Percentiles rank a stretch among this genome's conserved stretches.
Evolutionary conservation across 2,329 filamentous ascomycete species (phyloP).

Genomic region (Cercospora canescens): DNA sequence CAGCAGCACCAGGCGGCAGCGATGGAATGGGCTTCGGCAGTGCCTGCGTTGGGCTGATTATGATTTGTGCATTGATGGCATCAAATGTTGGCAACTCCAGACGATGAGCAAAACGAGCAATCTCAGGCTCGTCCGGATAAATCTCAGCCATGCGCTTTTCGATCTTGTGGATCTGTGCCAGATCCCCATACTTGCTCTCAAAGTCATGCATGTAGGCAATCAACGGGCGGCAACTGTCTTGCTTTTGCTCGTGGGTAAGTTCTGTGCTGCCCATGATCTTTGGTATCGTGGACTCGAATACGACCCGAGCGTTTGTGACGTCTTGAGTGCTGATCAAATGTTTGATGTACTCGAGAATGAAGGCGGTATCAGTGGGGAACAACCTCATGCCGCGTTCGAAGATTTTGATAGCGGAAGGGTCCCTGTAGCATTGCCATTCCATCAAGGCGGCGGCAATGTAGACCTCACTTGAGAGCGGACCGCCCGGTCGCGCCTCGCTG

Average conservation of each 20-base stretch:
- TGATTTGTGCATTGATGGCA: slow-evolving; percentile 75
- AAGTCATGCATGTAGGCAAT: slow-evolving; percentile 94
- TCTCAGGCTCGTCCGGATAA: slow-evolving; percentile 7
- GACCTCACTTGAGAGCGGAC: slow-evolving; percentile 88
- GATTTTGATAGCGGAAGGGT: slow-evolving; percentile 88
- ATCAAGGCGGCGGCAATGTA: slow-evolving; percentile 92
- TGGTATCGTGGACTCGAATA: slow-evolving; percentile 92
- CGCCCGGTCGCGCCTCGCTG: slow-evolving; percentile 80
- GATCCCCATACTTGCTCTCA: slow-evolving; percentile 90
- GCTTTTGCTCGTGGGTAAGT: slow-evolving; percentile 49
- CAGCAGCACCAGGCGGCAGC: slow-evolving; percentile 18
- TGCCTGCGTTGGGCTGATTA: slow-evolving; percentile 83
- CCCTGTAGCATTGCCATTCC: slow-evolving; percentile 95
- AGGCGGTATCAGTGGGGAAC: slow-evolving; percentile 90
- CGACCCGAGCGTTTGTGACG: slow-evolving; percentile 84
- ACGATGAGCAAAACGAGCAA: slow-evolving; percentile 68
- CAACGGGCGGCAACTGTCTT: slow-evolving; percentile 72
- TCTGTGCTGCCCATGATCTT: slow-evolving; percentile 67
- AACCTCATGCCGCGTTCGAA: slow-evolving; percentile 92
- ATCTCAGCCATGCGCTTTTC: slow-evolving; percentile 75
- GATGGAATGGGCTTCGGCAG: slow-evolving; percentile 42
- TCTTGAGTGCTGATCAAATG: slow-evolving; percentile 91
- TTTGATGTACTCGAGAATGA: slow-evolving; percentile 94
- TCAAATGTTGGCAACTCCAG: slow-evolving; percentile 73
- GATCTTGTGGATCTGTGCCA: slow-evolving; percentile 84